phyloP scores from a whole-genome alignment of 2,329 filamentous ascomycete genomes.

The Rhinocladiella mackenziei region DNA sequence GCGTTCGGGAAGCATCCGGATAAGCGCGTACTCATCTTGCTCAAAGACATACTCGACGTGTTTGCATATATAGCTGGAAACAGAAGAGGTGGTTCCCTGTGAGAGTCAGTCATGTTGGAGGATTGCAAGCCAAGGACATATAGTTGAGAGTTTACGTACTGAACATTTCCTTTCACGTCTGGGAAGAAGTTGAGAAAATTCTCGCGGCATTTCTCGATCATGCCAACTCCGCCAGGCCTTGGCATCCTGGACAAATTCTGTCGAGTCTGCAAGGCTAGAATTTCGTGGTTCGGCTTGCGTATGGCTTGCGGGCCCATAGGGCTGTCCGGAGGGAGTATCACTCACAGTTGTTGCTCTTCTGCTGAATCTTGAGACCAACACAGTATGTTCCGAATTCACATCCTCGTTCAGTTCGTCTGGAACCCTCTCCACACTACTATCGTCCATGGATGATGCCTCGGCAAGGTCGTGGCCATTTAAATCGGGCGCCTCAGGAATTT shows the following conservation, averaged over 20 bases:
- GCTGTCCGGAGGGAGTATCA: no score
- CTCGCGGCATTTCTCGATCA: conserved; percentile 3
- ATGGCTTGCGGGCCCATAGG: no score
- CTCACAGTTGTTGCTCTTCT: no score
- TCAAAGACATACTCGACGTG: conserved; percentile 12
- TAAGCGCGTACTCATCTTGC: conserved; percentile 13
- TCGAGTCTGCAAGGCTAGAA: no score
- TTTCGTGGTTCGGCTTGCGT: not conserved
- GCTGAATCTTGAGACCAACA: no score
- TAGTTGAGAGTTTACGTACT: conserved; percentile 3
- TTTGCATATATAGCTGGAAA: not conserved
- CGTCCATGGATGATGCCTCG: not conserved
- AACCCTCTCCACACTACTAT: no score
- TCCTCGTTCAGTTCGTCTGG: no score
- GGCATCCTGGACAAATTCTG: not conserved
- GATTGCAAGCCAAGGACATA: no score
- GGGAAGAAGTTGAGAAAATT: conserved; percentile 7
- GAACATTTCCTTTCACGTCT: not conserved
- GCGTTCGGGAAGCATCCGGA: conserved; percentile 2
- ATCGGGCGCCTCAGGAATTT: not conserved
- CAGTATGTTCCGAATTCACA: no score
- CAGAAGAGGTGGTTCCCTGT: not conserved
- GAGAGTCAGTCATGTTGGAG: conserved; percentile 1
- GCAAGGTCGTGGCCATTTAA: not conserved
- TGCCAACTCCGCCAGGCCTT: conserved; percentile 12